Evolutionary conservation across 139 green algal genomes (phyloP), one percentile per base, ranked within the genome.

Genomic region (Edaphochlamys debaryana): DNA sequence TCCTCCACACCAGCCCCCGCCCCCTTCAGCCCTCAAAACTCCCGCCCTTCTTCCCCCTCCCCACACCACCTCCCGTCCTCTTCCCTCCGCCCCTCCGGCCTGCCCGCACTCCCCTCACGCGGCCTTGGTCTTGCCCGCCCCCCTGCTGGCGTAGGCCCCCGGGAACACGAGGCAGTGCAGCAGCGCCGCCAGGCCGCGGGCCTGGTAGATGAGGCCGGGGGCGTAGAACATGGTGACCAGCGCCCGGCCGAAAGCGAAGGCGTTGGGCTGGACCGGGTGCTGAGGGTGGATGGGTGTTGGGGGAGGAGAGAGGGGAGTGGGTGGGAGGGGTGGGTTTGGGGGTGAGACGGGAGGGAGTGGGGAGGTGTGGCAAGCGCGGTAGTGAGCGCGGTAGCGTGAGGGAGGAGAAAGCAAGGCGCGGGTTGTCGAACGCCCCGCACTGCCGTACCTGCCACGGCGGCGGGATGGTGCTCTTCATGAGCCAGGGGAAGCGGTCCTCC

Each of bases 201-300:
- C 67, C 56, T 82, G 32, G 66, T 83, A 86, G 40, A 89, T 29
- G 19, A 93, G 66, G 40, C 87, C 87, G 15, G 89, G 91, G 0
- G 90, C 91, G 83, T 98, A 98, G 88, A 98, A 98, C 93, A 99
- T 97, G 54, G 88, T 89, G 3, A 96, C 91, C 19, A 99, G 92
- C 2, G 82, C 79, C 17, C 78, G 88, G 36, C 93, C 93, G 90
- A 98, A 98, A 8, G 86, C 82, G 19, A 96, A 94, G 37, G 92
- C 93, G 30, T 82, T 80, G 36, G 88, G 41, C 86, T 88, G 72
- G 36, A 93, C 82, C 3, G 95, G 95, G 80, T 96, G 96, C 85
- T n/a, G n/a, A n/a, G n/a, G n/a, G n/a, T n/a, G n/a, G n/a, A n/a
- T n/a, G n/a, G n/a, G n/a, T n/a, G n/a, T n/a, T n/a, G n/a, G n/a